Evolutionary conservation across 2,329 filamentous ascomycete species (phyloP), one percentile per base, ranked within the genome.

Genomic region (Clonostachys byssicola): DNA sequence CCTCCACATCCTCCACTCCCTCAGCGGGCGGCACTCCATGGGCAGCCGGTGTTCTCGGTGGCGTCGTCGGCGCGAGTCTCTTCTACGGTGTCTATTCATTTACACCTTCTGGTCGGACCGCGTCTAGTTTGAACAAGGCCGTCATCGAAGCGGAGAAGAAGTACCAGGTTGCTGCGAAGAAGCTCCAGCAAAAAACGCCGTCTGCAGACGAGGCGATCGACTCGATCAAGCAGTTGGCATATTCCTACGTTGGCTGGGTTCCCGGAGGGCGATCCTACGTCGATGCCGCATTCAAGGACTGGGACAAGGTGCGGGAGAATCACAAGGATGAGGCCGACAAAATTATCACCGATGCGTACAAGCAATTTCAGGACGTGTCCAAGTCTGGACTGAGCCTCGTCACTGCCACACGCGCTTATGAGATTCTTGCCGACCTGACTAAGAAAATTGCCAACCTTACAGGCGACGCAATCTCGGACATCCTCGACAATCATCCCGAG

Each of bases 401-500:
- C 47, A 80, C 83, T 1, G 82, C 81, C 0, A 69, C 74, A 17
- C 74, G 81, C 61, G 77, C 79, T 0, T 85, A 80, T 67, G 73
- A 82, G 3, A 73, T 86, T 10, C 65, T 91, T 6, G 72, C 81
- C 34, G 83, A 86, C 50, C 68, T 86, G 16, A 67, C 82, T 18
- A 74, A 73, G 56, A 75, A 80, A 52, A 65, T 91, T 13, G 77
- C 75, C 14, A 74, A 74, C 41, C 72, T 91, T 3, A 78, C 83
- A 0, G 78, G 75, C 6, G 83, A 88, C 54, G 81, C 83, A 2
- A 68, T 80, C 0, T 66, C 71, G 20, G 81, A 89, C 51, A 78
- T 91, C 40, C 63, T 90, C 44, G 77, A 89, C 57, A 88, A 89
- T 60, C 86, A 91, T 60, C 88, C 88, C 0, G 65, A 85, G 55